Conservation (phyloP, 176 grass and related monocot species). For the Otatea glauca region DNA sequence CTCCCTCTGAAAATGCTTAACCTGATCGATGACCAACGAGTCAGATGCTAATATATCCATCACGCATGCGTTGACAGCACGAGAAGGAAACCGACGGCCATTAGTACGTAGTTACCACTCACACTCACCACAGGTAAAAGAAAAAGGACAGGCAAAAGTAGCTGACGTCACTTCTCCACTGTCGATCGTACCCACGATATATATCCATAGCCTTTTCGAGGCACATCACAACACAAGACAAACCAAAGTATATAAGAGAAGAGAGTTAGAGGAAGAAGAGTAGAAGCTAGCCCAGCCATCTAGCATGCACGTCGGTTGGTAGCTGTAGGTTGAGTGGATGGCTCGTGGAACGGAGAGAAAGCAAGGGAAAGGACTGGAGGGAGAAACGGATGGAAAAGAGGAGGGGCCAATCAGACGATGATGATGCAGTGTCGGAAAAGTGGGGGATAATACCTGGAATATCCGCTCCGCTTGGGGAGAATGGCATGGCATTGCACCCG, state of each 20-base stretch:
- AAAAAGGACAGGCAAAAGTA: not conserved
- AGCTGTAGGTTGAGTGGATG: not conserved
- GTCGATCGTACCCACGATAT: too few relatives aligned
- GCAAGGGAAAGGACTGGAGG: not conserved
- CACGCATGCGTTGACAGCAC: not conserved
- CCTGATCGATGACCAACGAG: not conserved
- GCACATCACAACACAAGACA: not conserved
- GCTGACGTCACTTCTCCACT: not conserved
- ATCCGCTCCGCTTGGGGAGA: not conserved
- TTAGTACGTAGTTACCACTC: not conserved
- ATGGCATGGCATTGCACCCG: too few relatives aligned
- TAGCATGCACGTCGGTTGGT: too few relatives aligned
- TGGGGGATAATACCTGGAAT: conserved; percentile 36
- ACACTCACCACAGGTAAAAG: not conserved
- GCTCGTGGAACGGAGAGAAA: not conserved
- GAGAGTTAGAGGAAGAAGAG: not conserved
- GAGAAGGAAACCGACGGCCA: not conserved
- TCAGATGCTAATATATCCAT: not conserved
- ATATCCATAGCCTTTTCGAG: not conserved
- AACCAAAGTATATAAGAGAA: too few relatives aligned
- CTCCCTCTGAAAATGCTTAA: not conserved
- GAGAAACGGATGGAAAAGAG: not conserved
- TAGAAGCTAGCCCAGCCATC: not conserved
- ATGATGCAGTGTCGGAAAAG: conserved; percentile 9
- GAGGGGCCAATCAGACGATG: not conserved